phyloP scores from a whole-genome alignment of 2,329 filamentous ascomycete genomes.

The Beauveria caledonica region DNA sequence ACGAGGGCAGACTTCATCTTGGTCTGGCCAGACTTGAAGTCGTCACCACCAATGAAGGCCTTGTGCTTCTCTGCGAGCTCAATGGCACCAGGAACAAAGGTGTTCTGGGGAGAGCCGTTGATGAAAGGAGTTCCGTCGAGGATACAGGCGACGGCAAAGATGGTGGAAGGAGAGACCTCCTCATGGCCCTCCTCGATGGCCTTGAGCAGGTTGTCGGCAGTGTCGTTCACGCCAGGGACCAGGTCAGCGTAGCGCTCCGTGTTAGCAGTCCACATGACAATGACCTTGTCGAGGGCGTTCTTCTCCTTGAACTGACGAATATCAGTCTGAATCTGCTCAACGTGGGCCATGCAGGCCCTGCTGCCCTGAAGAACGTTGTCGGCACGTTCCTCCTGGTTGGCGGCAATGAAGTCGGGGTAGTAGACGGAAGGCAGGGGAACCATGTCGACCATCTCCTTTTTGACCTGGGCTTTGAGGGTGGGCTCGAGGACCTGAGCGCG shows the following conservation, averaged over 20 bases:
- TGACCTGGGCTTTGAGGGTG: slow-evolving; percentile 79
- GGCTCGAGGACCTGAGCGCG: slow-evolving; percentile 92
- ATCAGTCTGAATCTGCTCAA: slow-evolving; percentile 87
- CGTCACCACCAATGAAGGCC: slow-evolving; percentile 92
- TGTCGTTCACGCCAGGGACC: slow-evolving; percentile 86
- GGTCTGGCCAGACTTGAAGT: slow-evolving; percentile 99
- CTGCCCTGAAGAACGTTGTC: slow-evolving; percentile 80
- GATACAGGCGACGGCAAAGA: slow-evolving; percentile 93
- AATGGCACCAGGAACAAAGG: slow-evolving; percentile 89
- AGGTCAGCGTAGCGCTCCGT: slow-evolving; percentile 94
- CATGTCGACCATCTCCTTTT: slow-evolving; percentile 88
- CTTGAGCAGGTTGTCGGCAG: slow-evolving; percentile 84
- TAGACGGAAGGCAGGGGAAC: slow-evolving; percentile 90
- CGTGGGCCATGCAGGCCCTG: slow-evolving; percentile 79
- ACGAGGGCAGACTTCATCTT: slow-evolving; percentile 99
- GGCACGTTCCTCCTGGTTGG: slow-evolving; percentile 94
- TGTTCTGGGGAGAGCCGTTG: slow-evolving; percentile 99
- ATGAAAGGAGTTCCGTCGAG: slow-evolving; percentile 89
- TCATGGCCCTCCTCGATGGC: slow-evolving; percentile 79
- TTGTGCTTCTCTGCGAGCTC: slow-evolving; percentile 79
- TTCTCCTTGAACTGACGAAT: slow-evolving; percentile 88
- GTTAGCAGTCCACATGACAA: slow-evolving; percentile 98
- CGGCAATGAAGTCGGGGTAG: slow-evolving; percentile 98
- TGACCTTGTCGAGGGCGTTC: slow-evolving; percentile 85
- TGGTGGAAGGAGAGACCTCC: slow-evolving; percentile 89